Conservation (phyloP, 2,329 filamentous ascomycete genomes). For the Zarea fungicola region DNA sequence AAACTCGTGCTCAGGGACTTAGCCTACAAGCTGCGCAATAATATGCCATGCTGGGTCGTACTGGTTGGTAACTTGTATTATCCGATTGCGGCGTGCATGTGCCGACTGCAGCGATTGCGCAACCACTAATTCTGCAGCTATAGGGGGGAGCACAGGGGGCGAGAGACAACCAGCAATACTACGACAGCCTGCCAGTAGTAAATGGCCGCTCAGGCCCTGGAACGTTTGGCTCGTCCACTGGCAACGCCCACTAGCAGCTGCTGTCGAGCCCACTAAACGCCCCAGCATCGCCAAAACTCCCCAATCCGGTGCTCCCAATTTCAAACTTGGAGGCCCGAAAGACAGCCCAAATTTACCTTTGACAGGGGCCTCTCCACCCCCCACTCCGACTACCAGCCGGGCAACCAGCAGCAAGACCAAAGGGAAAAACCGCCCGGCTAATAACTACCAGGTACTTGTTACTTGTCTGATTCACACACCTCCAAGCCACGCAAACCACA, state of each 20-base stretch:
- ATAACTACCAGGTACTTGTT: conserved; percentile 21
- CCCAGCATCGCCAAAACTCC: not conserved
- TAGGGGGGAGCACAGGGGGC: not conserved
- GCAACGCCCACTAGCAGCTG: too few species aligned
- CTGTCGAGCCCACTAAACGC: not conserved
- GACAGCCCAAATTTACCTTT: not conserved
- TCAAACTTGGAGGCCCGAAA: conserved; percentile 20
- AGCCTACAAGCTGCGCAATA: too few species aligned
- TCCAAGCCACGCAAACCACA: conserved; percentile 3
- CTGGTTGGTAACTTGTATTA: not conserved
- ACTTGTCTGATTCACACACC: conserved; percentile 1
- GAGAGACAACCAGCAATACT: too few species aligned
- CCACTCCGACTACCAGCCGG: conserved; percentile 11
- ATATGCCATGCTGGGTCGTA: not conserved
- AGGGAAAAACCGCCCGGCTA: conserved; percentile 16
- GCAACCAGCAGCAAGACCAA: conserved; percentile 4
- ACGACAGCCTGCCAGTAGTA: too few species aligned
- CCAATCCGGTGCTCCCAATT: conserved; percentile 33
- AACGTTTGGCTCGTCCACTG: too few species aligned
- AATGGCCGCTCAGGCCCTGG: too few species aligned
- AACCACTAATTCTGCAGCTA: conserved; percentile 3
- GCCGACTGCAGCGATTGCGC: conserved; percentile 3
- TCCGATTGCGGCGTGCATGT: not conserved
- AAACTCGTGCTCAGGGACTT: too few species aligned
- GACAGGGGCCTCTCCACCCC: not conserved